Base-by-base conservation (phyloP, 148 eudicot genomes). In the Cornus kousa region DNA sequence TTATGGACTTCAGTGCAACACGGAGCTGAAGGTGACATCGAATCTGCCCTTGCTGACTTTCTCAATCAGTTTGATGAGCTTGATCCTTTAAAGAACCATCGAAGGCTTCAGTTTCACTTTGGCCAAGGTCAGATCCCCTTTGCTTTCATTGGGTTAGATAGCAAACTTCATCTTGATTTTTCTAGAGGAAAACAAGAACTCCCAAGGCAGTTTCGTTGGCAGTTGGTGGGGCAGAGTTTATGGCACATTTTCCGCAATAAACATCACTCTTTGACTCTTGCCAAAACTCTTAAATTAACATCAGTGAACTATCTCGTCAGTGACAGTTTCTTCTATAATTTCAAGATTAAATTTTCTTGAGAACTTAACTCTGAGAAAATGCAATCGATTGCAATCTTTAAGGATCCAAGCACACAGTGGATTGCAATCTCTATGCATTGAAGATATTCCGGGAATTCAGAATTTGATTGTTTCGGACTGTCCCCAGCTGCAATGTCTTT, bases 101-200 rank as follows among this genome's bases (percentile, higher is more conserved):
- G 71, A 70, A 70, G 76, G 22, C 79, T 81, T 40, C 75, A 39
- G 32, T 81, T 37, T 67, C 75, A 81, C 67, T 53, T 67, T 31
- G 22, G 19, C 7, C 13, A 57, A 8, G 28, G 39, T 22, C 11
- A 31, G 20, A 31, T 59, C 24, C 48, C 75, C 8, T 32, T 23
- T 5, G 83, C 83, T 9, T 32, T 75, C 37, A 75, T 66, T 2
- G 79, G 72, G 6, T 68, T 74, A 24, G 40, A 76, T 22, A 76
- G 40, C 46, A 71, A 81, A 67, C 79, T 81, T 43, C 75, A 69
- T 76, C 79, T 81, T 17, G 80, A 76, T 70, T 81, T 71, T 70
- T 81, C 80, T 3, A 43, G 43, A 33, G 59, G 39, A 72, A 40
- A 35, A 19, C 75, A 60, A 35, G 81, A 71, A 23, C 67, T 55